Percentiles rank a stretch among this genome's conserved stretches.
Evolutionary conservation across 345 rosid species (phyloP).

Genomic region (Rhodamnia rubescens): DNA sequence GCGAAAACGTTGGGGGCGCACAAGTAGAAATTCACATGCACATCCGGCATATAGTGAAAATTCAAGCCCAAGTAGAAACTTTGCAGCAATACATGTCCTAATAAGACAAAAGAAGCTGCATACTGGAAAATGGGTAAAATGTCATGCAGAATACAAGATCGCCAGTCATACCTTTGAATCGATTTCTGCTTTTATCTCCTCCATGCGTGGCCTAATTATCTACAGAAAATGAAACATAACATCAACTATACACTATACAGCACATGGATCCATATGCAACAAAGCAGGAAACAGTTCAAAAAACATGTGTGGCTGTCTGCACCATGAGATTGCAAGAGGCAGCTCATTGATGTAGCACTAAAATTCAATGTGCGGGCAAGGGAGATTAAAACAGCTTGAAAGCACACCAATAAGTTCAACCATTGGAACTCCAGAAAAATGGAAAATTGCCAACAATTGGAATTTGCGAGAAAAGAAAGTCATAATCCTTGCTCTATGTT

Average conservation of each 20-base stretch:
- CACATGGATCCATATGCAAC: background rate
- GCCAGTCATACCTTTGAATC: constrained; percentile 29
- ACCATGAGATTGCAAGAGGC: background rate
- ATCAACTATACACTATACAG: background rate
- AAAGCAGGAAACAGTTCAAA: background rate
- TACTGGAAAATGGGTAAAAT: background rate
- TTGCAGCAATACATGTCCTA: background rate
- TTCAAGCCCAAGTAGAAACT: background rate
- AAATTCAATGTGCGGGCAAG: background rate
- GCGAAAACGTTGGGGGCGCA: background rate
- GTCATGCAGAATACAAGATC: background rate
- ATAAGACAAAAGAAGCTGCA: background rate
- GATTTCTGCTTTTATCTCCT: constrained; percentile 48
- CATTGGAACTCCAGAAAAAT: background rate
- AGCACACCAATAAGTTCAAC: background rate
- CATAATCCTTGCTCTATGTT: background rate
- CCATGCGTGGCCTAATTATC: constrained; percentile 59
- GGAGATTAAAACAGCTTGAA: background rate
- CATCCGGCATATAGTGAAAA: background rate
- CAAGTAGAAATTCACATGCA: background rate
- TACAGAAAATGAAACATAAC: constrained; percentile 25
- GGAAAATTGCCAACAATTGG: background rate
- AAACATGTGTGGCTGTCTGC: background rate
- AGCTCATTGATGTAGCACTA: background rate
- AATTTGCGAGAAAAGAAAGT: background rate